A percentile compares a stretch with the other conserved stretches of the same genome.
These are phyloP conservation scores for Xylariaceae sp. DNA, from an alignment of 2,329 filamentous ascomycete genomes.

Conservation along the genomic window DNA sequence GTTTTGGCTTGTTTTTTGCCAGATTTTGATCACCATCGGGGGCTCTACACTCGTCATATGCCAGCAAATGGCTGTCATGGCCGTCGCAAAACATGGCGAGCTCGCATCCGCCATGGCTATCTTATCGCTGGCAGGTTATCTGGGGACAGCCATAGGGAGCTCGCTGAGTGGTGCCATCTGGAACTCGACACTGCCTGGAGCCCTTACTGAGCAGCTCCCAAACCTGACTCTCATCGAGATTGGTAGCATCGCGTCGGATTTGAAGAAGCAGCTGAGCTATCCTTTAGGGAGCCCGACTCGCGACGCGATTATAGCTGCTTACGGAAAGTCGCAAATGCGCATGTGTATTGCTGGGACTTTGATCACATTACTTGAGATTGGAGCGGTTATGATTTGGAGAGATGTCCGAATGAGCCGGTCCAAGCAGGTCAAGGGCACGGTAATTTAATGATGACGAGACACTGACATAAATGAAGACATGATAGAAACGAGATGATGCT, in stretches of 20 bases:
- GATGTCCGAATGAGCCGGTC: conserved; percentile 30
- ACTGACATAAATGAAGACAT: neutral
- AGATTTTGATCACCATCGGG: conserved; percentile 52
- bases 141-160: conserved; percentile 39
- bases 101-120: conserved; percentile 47
- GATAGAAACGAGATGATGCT: no score
- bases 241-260: conserved; percentile 27
- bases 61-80: conserved; percentile 56
- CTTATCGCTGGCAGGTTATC: conserved; percentile 35
- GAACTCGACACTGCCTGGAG: conserved; percentile 34
- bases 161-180: conserved; percentile 44
- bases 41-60: conserved; percentile 51
- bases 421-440: conserved; percentile 33
- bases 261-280: conserved; percentile 35
- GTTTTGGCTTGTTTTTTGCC: conserved; percentile 50
- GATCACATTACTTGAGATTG: conserved; percentile 28
- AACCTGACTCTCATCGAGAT: conserved; percentile 23
- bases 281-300: conserved; percentile 30
- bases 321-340: conserved; percentile 33
- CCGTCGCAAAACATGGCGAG: conserved; percentile 50
- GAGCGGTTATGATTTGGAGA: conserved; percentile 31
- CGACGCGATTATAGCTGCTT: conserved; percentile 33
- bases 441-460: conserved; percentile 22
- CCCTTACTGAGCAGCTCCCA: conserved; percentile 27
- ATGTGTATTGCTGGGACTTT: conserved; percentile 34